Conservation (phyloP, 768 basidiomycete species). For the Tephrocybe sp. region DNA sequence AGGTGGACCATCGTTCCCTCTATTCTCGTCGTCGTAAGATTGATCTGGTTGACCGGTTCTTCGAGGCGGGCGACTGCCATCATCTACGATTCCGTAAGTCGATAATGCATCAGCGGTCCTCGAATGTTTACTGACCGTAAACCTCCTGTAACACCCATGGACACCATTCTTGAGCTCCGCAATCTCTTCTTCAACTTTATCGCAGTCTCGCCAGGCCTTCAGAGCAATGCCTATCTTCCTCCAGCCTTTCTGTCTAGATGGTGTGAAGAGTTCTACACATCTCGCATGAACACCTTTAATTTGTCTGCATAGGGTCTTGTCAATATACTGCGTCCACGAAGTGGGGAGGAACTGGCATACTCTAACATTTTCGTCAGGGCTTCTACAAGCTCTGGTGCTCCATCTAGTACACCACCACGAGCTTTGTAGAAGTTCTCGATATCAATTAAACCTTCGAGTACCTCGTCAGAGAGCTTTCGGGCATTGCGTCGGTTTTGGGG, state of each 20-base stretch:
- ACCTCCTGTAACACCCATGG: conserved; percentile 14
- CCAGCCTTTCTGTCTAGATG: conserved; percentile 4
- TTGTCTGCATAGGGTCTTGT: not conserved
- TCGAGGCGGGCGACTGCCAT: conserved; percentile 15
- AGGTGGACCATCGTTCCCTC: conserved; percentile 1
- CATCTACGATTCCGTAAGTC: not conserved
- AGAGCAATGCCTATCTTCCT: conserved; percentile 7
- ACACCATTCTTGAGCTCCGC: conserved; percentile 8
- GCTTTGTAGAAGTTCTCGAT: conserved; percentile 12
- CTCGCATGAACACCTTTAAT: not conserved
- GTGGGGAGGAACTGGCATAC: not conserved
- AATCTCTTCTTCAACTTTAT: conserved; percentile 8
- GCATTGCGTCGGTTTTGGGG: conserved; percentile 11
- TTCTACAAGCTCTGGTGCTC: conserved; percentile 6
- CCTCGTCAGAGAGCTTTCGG: conserved; percentile 9
- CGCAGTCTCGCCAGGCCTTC: conserved; percentile 8
- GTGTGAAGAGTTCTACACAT: not conserved
- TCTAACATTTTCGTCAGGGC: conserved; percentile 1
- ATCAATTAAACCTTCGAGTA: conserved; percentile 7
- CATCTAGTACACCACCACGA: conserved; percentile 6
- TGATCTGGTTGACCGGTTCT: conserved; percentile 7
- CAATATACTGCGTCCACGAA: not conserved
- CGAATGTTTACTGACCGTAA: conserved; percentile 10
- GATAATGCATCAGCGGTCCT: not conserved
- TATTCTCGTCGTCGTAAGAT: not conserved